Evolutionary conservation across 768 basidiomycete species (phyloP).

Genomic region (Auricularia heimuer): DNA sequence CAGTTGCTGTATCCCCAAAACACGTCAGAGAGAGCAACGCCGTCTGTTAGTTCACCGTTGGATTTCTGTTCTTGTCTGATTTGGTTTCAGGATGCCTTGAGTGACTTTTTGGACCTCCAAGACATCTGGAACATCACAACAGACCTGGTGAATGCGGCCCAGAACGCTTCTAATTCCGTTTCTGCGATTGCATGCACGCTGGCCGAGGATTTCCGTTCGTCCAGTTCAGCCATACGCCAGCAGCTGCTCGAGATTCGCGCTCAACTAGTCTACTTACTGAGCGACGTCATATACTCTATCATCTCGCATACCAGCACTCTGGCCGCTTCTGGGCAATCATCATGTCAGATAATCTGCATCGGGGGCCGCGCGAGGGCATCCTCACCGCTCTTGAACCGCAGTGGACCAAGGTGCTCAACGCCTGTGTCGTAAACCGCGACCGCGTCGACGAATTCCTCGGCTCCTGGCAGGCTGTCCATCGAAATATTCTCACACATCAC

Average conservation of each 20-base stretch:
- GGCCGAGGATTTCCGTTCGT: not conserved
- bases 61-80: no score
- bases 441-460: not conserved
- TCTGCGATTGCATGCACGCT: not conserved
- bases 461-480: not conserved
- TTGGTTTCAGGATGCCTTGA: no score
- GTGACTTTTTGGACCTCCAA: not conserved
- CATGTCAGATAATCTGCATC: not conserved
- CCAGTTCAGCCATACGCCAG: not conserved
- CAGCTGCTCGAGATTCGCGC: not conserved
- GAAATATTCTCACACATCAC: not conserved
- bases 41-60: no score
- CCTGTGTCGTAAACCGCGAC: not conserved
- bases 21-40: no score
- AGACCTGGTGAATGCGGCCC: not conserved
- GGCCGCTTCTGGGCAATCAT: not conserved
- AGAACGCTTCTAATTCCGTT: not conserved
- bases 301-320: not conserved
- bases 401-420: not conserved
- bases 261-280: not conserved
- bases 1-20: no score
- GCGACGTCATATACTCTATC: not conserved
- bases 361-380: no score
- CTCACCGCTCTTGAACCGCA: no score
- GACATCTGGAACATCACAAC: not conserved